Percentiles rank a stretch among this genome's conserved stretches.
Evolutionary conservation across 176 grass and related monocot genomes (phyloP).

Genomic region (Lolium multiflorum): DNA sequence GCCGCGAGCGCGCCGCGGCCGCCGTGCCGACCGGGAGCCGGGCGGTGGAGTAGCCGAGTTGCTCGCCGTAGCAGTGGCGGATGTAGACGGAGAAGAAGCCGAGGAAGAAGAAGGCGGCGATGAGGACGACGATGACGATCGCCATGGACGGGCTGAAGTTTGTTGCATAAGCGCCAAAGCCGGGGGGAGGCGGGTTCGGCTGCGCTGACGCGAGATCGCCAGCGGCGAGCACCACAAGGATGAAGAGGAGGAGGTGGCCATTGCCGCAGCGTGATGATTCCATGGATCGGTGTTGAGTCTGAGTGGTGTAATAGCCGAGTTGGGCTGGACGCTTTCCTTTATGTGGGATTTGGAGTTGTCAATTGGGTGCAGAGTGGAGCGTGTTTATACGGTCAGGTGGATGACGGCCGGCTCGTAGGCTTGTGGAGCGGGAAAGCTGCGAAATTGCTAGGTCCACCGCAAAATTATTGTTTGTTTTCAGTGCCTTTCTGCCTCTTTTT

Average conservation of each 20-base stretch:
- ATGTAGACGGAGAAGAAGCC: conserved; percentile 89
- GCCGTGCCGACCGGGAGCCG: neutral
- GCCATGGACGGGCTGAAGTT: conserved; percentile 79
- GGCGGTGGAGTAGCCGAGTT: neutral
- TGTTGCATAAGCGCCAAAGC: neutral
- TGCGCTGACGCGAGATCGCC: conserved; percentile 26
- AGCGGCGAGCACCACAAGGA: conserved; percentile 31
- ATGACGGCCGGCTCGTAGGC: conserved; percentile 34
- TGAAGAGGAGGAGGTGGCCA: conserved; percentile 1
- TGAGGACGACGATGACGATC: conserved; percentile 77
- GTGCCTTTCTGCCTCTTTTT: no score
- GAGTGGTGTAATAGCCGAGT: neutral
- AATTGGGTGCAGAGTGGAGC: neutral
- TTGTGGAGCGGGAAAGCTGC: neutral
- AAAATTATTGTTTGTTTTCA: neutral
- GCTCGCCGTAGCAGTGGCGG: conserved; percentile 63
- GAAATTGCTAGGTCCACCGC: conserved; percentile 21
- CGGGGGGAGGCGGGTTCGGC: neutral
- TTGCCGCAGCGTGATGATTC: neutral
- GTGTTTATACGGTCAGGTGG: conserved; percentile 44
- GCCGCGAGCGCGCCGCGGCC: conserved; percentile 39
- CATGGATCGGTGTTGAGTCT: conserved; percentile 19
- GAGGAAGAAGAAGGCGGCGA: conserved; percentile 81
- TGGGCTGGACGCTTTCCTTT: neutral
- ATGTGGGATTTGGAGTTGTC: neutral